phyloP scores from a whole-genome alignment of 2,329 filamentous ascomycete species.

The Lojkania enalia region DNA sequence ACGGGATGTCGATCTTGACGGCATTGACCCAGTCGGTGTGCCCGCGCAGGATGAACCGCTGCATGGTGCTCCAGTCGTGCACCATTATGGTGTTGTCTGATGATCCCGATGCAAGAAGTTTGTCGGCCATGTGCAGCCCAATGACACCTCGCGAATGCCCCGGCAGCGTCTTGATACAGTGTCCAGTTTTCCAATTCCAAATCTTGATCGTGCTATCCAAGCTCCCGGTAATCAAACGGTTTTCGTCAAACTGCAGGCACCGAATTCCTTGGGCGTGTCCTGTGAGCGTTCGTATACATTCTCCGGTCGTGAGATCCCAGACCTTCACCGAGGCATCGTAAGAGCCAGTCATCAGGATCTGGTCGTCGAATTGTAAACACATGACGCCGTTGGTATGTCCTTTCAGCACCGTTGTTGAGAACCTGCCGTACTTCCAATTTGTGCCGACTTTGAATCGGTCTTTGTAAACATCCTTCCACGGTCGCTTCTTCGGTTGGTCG shows the following conservation, averaged over 20 bases:
- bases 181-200: constrained; percentile 95
- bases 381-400: constrained; percentile 88
- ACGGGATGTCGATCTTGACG: constrained; percentile 81
- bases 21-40: constrained; percentile 96
- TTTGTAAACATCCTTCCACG: constrained; percentile 97
- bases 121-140: constrained; percentile 82
- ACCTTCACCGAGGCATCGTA: constrained; percentile 96
- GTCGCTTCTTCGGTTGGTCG: constrained; percentile 57
- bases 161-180: constrained; percentile 78
- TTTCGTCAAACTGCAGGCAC: constrained; percentile 89
- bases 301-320: constrained; percentile 88
- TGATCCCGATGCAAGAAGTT: constrained; percentile 84
- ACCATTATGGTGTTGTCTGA: constrained; percentile 89
- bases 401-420: constrained; percentile 78
- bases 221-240: constrained; percentile 86
- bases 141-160: constrained; percentile 84
- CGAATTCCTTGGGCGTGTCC: constrained; percentile 85
- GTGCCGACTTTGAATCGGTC: constrained; percentile 94
- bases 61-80: constrained; percentile 86
- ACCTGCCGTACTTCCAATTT: constrained; percentile 96
- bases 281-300: constrained; percentile 79
- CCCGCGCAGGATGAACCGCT: constrained; percentile 76
- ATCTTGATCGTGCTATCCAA: constrained; percentile 86
- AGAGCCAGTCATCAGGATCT: constrained; percentile 87
- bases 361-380: constrained; percentile 80